A percentile compares a stretch with the other conserved stretches of the same genome.
These are phyloP conservation scores for Hypoxylon sp. DNA, from an alignment of 2,329 filamentous ascomycete species.

Conservation along the genomic window DNA sequence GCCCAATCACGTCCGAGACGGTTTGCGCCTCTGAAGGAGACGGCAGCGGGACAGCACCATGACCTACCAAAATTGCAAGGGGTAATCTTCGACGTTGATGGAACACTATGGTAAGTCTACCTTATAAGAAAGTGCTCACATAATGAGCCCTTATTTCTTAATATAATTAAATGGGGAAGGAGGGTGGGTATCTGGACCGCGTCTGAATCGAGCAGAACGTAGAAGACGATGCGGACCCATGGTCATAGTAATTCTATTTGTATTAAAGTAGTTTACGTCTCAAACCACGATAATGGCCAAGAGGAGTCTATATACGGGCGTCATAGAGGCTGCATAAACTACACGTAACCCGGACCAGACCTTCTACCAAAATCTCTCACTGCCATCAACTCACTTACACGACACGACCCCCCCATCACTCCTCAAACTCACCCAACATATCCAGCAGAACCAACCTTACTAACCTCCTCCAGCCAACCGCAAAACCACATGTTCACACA, in stretches of 20 bases:
- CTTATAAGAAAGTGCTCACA: not conserved
- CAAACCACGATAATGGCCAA: not conserved
- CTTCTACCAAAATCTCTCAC: not conserved
- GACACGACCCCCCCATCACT: not conserved
- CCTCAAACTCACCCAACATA: not conserved
- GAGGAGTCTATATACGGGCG: not conserved
- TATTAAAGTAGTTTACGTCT: not conserved
- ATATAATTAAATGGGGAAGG: not conserved
- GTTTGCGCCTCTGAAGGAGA: slow-evolving; percentile 70
- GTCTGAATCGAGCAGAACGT: not conserved
- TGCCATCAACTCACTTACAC: not conserved
- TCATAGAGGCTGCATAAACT: not conserved
- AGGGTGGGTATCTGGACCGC: no score
- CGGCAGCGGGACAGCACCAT: slow-evolving; percentile 52
- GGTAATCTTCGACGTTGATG: slow-evolving; percentile 93
- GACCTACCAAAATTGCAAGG: slow-evolving; percentile 67
- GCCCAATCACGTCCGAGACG: slow-evolving; percentile 58
- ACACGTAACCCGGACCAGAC: not conserved
- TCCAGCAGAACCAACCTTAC: not conserved
- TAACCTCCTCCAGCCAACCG: slow-evolving; percentile 72
- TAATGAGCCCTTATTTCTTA: not conserved
- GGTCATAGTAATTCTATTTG: not conserved
- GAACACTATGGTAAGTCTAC: slow-evolving; percentile 84
- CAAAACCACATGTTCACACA: slow-evolving; percentile 96
- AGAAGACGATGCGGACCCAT: not conserved